Base-by-base conservation (phyloP, 768 basidiomycete genomes). In the Macrocybe gigantea region DNA sequence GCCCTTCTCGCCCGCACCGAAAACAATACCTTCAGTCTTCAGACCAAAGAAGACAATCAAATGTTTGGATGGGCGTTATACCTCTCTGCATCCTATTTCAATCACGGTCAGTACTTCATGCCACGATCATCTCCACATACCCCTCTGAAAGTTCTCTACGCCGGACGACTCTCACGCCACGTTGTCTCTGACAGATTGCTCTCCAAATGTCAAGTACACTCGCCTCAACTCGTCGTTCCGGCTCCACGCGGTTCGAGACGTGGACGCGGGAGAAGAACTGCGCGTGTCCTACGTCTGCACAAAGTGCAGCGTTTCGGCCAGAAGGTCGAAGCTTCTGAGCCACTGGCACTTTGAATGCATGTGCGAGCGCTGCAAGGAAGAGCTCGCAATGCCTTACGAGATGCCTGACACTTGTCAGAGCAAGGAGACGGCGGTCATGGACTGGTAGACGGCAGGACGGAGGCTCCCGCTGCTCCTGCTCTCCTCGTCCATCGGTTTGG, bases 61-160 rank as follows among this genome's bases (percentile, higher is more conserved):
- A 79, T 83, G 82, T 58, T 84, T n/a, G 83, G 83, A 15, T 86
- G 80, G 75, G 80, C 74, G 4, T 68, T 83, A 51, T 85, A 80
- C 61, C 60, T 75, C 5, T 73, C 72, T 42, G 80, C 74, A 1
- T 82, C 82, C n/a, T 83, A 79, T 62, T 86, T 85, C 57, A 86
- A 86, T 53, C 83, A 86, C 56, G 72, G 84, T 83, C 36, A 41
- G 70, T 64, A 10, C 14, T 30, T 29, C 22, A 22, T 2, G 22
- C 22, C 22, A 4, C 22, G 22, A 22, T 40, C 22, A 22, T 22
- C 49, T 22, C 13, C 12, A 33, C 13, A 3, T 31, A 33, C 35
- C 14, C 7, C 8, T 9, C 33, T 6, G 30, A 13, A 35, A 34
- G 39, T 35, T 13, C 15, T 44, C n/a, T 48, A 13, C 39, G 31